A percentile compares a stretch with the other conserved stretches of the same genome.
Conservation (phyloP, 768 basidiomycete species). For the Boletus tylopilopsis region DNA sequence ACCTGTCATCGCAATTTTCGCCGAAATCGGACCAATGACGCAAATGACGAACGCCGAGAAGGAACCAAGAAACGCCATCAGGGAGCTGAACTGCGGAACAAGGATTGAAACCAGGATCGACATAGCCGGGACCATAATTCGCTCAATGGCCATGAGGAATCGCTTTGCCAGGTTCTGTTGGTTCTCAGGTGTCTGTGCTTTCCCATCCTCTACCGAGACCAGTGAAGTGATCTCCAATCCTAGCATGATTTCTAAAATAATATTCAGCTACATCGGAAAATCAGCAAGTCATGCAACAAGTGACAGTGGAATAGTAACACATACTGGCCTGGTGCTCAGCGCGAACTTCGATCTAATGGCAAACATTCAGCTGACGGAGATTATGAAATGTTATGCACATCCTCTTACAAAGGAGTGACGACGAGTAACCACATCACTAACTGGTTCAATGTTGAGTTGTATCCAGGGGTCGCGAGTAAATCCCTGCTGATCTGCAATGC, state of each 20-base stretch:
- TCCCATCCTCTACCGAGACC: slow-evolving; percentile 25
- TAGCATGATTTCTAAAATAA: slow-evolving; percentile 77
- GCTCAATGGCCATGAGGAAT: slow-evolving; percentile 47
- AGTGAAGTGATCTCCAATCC: slow-evolving; percentile 49
- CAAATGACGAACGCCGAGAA: slow-evolving; percentile 78
- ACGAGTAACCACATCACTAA: slow-evolving; percentile 86
- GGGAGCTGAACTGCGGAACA: slow-evolving; percentile 74
- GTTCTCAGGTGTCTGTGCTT: slow-evolving; percentile 11
- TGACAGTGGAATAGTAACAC: slow-evolving; percentile 22
- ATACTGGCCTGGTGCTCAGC: slow-evolving; percentile 72
- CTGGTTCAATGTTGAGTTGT: slow-evolving; percentile 65
- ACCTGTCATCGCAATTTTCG: slow-evolving; percentile 58
- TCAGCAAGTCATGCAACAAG: neutral
- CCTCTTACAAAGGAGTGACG: slow-evolving; percentile 60
- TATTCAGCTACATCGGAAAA: slow-evolving; percentile 53
- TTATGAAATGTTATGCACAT: neutral
- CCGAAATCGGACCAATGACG: slow-evolving; percentile 71
- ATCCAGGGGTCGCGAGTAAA: slow-evolving; percentile 68
- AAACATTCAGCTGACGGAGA: slow-evolving; percentile 14
- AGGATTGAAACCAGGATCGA: slow-evolving; percentile 69
- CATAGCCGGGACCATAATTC: slow-evolving; percentile 53
- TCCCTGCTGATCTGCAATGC: slow-evolving; percentile 71
- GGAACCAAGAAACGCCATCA: slow-evolving; percentile 92
- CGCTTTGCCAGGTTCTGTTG: slow-evolving; percentile 30
- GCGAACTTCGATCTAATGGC: slow-evolving; percentile 77